Evolutionary conservation across 1,139 yeast species (phyloP), one percentile per base, ranked within the genome.

Genomic region (Lodderomyces margitis): DNA sequence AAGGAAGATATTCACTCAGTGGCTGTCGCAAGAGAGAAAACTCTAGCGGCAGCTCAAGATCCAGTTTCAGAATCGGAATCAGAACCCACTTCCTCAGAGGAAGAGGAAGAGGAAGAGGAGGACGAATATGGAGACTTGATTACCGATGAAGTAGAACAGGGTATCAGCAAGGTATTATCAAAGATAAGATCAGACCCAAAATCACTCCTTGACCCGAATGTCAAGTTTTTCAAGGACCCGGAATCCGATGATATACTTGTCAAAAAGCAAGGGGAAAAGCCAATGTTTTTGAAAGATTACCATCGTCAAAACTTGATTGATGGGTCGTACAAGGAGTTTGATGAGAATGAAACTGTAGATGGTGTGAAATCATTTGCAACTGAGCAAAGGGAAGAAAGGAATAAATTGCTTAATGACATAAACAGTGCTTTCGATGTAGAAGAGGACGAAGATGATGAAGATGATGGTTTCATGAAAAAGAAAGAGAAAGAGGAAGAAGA

Each of bases 51-150:
- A 12, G 4, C 17, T 7, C 14, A 28, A 6, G 32, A 37, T 14
- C 8, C 25, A 15, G 10, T 4, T 15, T 8, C 37, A 19, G 36
- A 36, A 32, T 31, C 17, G n/a, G 33, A 39, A 23, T 21, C 40
- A 12, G 38, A 44, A 14, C 5, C 23, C 12, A 5, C 5, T 3
- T 19, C 21, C 9, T 34, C 37, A 31, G 28, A 36, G 17, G 17
- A 38, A 11, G 31, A 40, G 17, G 32, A 34, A 4, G 65, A 71
- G 2, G 97, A 88, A 58, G 92, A 83, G 4, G 99, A 94, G 62
- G 99, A 94, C 57, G 97, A 91, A 48, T 84, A 63, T 53, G 99
- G 97, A 37, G 96, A 88, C 31, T 68, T 92, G 45, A 73, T 87
- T 42, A 92, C 98, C 0, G 89, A 81, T 38, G 89, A 86, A 42